Evolutionary conservation across 257 asterid species (phyloP), one percentile per base, ranked within the genome.

Genomic region (Solanum clarkiae): DNA sequence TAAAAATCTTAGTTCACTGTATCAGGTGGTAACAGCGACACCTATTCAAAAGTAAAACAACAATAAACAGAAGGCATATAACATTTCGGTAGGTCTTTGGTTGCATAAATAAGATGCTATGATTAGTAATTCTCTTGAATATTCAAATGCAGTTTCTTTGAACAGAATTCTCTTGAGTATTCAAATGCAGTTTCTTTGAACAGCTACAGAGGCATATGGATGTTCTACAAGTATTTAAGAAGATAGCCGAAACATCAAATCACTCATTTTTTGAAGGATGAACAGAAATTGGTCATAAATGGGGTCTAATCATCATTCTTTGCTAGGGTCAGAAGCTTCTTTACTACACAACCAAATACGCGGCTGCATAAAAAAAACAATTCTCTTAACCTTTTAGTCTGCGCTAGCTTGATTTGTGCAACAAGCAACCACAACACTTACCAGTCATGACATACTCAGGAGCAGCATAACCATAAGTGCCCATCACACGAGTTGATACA

Each of bases 391-490:
- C 29, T 29, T 29, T 77, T 79, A 8, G 4, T 79, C 42, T 26
- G 45, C 29, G 49, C 29, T 53, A 16, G 47, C 49, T 26, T 53
- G 26, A 26, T 79, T 77, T 24, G 24, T 51, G 14, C 65, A 79
- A 82, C 85, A 55, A 20, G 69, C 65, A 44, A 20, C 83, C 36
- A 80, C 74, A 74, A 84, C 55, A 88, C 97, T 92, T 88, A 96
- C 99, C 98, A 4, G 98, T 96, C 99, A 96, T 95, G 88, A 96
- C 95, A 89, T 96, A 96, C 89, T 96, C 99, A 0, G 99, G 99
- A 83, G 99, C 98, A 79, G 98, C 98, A 89, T 96, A 96, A 68
- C 99, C 98, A 44, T 93, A 95, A 63, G 99, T 96, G 81, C 99
- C 99, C 99, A 95, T 93, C 53, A 96, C 98, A 22, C 98, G 93